Conservation (phyloP, 495 filamentous ascomycete genomes). For the Hypoxylon cercidicola region DNA sequence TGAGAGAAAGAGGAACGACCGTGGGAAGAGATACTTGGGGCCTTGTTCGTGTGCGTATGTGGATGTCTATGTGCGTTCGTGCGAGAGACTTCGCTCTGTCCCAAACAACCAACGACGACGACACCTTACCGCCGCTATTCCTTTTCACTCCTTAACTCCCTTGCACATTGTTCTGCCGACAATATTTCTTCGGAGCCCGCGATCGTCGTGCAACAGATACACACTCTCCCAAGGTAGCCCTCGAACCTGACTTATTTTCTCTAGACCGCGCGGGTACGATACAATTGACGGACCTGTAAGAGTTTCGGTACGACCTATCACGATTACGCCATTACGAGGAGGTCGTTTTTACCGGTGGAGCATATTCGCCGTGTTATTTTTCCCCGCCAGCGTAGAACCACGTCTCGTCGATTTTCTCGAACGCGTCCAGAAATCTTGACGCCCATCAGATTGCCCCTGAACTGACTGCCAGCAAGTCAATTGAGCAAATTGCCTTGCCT, state of each 20-base stretch:
- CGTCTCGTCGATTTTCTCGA: constrained; percentile 26
- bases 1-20: constrained; percentile 16
- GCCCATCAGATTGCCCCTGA: constrained; percentile 12
- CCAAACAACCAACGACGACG: constrained; percentile 43
- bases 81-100: constrained; percentile 36
- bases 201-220: constrained; percentile 19
- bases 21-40: constrained; percentile 21
- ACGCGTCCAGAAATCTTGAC: constrained; percentile 26
- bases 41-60: constrained; percentile 22
- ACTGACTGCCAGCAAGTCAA: constrained; percentile 28
- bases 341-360: constrained; percentile 24
- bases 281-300: constrained; percentile 37
- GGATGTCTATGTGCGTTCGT: constrained; percentile 29
- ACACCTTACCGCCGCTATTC: constrained; percentile 32
- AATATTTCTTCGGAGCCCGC: constrained; percentile 18
- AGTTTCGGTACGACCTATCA: constrained; percentile 37
- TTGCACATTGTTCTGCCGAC: constrained; percentile 21
- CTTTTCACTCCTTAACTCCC: constrained; percentile 12
- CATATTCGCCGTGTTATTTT: constrained; percentile 26
- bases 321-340: constrained; percentile 41
- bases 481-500: constrained; percentile 17
- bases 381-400: constrained; percentile 31
- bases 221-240: constrained; percentile 11
- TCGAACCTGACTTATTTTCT: constrained; percentile 30
- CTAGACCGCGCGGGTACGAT: constrained; percentile 17